phyloP scores from a whole-genome alignment of 1,284 basidiomycete genomes.

The Microbotryum violaceum region DNA sequence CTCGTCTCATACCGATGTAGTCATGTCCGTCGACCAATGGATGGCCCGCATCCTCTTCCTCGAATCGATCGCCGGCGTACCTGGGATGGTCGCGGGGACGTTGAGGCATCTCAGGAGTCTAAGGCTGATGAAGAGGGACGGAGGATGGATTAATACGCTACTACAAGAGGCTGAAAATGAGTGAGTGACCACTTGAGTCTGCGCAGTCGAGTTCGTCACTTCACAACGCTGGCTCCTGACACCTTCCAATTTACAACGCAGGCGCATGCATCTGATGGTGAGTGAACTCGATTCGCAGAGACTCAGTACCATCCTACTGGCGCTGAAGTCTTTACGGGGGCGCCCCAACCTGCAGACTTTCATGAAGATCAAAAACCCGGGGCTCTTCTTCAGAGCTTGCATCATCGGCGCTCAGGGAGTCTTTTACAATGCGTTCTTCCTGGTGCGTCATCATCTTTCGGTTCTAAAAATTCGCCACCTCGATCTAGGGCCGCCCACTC shows the following conservation, averaged over 20 bases:
- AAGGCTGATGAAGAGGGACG: conserved; percentile 76
- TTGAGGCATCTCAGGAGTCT: conserved; percentile 54
- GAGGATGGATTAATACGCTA: conserved; percentile 40
- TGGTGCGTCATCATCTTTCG: conserved; percentile 13
- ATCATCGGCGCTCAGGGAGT: conserved; percentile 77
- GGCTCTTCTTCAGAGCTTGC: conserved; percentile 65
- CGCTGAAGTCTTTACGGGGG: too few relatives aligned
- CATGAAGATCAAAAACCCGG: conserved; percentile 73
- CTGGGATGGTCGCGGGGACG: conserved; percentile 32
- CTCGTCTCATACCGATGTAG: conserved; percentile 40
- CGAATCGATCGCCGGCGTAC: conserved; percentile 77
- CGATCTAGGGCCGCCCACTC: neutral
- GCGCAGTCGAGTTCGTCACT: conserved; percentile 36
- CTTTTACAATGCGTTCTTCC: conserved; percentile 85
- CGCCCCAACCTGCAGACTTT: conserved; percentile 51
- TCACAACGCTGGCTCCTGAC: neutral
- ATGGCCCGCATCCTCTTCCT: conserved; percentile 74
- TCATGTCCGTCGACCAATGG: conserved; percentile 70
- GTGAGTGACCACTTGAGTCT: conserved; percentile 45
- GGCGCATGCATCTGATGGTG: conserved; percentile 42
- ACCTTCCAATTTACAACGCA: neutral
- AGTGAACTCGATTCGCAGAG: too few relatives aligned
- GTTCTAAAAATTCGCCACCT: too few relatives aligned
- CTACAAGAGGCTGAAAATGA: conserved; percentile 94
- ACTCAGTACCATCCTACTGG: too few relatives aligned